Evolutionary conservation across 805 yeast species (phyloP).

Genomic region (Kodamaea neixiangensis): DNA sequence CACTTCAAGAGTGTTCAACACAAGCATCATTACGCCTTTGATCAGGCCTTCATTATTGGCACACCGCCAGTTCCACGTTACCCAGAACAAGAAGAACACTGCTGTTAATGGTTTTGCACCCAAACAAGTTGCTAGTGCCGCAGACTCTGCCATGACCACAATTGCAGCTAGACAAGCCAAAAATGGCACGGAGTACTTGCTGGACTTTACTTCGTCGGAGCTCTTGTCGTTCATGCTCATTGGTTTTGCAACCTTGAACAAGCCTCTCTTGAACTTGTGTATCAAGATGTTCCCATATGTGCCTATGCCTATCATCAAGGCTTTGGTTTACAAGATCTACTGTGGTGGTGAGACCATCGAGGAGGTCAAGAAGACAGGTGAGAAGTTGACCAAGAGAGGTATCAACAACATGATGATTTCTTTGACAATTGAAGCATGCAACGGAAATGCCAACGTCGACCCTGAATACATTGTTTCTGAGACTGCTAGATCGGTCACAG

Average conservation of each 20-base stretch:
- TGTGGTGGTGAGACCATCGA: constrained; percentile 84
- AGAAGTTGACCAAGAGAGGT: constrained; percentile 65
- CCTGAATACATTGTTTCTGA: constrained; percentile 60
- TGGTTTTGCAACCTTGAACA: constrained; percentile 68
- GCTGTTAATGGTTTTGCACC: constrained; percentile 12
- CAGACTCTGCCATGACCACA: not conserved
- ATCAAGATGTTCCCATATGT: constrained; percentile 70
- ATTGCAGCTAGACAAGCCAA: not conserved
- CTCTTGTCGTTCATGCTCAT: constrained; percentile 66
- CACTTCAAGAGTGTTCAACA: constrained; percentile 1
- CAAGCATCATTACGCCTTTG: constrained; percentile 2
- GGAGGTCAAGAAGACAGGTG: constrained; percentile 73
- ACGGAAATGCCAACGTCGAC: constrained; percentile 67
- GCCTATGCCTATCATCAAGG: constrained; percentile 70
- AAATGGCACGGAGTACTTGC: constrained; percentile 39
- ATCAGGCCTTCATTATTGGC: not conserved
- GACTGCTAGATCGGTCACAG: constrained; percentile 65
- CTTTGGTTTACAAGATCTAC: constrained; percentile 77
- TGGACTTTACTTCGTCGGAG: constrained; percentile 54
- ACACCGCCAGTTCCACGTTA: constrained; percentile 19
- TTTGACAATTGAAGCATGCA: constrained; percentile 89
- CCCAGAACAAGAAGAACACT: constrained; percentile 24
- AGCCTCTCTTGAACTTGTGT: constrained; percentile 58
- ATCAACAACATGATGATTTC: constrained; percentile 95
- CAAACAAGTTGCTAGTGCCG: constrained; percentile 1